phyloP scores from a whole-genome alignment of 371 early-diverging fungal species.

The Mortierella sp. region DNA sequence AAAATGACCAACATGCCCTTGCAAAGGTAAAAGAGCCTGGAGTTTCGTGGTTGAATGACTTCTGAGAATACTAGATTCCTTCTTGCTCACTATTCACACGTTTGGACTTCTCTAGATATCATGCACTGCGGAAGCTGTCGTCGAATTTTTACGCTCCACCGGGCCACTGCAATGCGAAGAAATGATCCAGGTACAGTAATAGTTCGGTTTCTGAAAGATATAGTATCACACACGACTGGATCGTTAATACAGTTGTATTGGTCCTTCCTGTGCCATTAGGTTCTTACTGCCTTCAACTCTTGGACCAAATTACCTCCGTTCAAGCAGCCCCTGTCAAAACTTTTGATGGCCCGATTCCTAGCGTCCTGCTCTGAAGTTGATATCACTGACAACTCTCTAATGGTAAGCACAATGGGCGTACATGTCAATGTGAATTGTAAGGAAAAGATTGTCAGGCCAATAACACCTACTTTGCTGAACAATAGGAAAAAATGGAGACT shows the following conservation, averaged over 20 bases:
- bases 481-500: slow-evolving; percentile 11
- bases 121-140: slow-evolving; percentile 23
- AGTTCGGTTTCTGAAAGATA: no score
- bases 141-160: slow-evolving; percentile 22
- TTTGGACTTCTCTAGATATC: slow-evolving; percentile 19
- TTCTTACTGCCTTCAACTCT: slow-evolving; percentile 24
- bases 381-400: slow-evolving; percentile 6
- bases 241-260: background rate
- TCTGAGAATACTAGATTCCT: no score
- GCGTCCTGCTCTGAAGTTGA: slow-evolving; percentile 21
- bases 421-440: background rate
- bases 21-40: slow-evolving; percentile 18
- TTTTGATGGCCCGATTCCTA: slow-evolving; percentile 32
- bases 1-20: slow-evolving; percentile 15
- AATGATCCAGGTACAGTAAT: slow-evolving; percentile 21
- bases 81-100: background rate
- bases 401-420: slow-evolving; percentile 18
- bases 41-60: background rate
- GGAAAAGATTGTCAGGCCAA: background rate
- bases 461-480: background rate
- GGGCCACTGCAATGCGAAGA: slow-evolving; percentile 24
- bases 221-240: background rate
- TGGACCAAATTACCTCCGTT: slow-evolving; percentile 24
- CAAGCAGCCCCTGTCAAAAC: slow-evolving; percentile 23
- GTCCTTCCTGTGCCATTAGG: background rate